These are phyloP conservation scores for Alternaria ethzedia DNA, from an alignment of 2,329 filamentous ascomycete species.

Conservation along the genomic window DNA sequence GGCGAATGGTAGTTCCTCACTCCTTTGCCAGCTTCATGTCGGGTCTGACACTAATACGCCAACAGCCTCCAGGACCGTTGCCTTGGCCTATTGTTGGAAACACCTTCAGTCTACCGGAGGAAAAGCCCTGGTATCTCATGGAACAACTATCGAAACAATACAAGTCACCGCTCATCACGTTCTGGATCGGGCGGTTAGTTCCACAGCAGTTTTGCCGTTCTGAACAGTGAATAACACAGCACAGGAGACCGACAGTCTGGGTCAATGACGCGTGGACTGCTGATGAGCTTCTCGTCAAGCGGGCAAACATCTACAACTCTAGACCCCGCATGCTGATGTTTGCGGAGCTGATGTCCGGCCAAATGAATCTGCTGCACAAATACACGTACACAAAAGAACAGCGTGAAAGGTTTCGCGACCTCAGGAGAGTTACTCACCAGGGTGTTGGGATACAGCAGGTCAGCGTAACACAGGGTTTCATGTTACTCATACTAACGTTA, in stretches of 20 bases:
- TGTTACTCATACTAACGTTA: neutral
- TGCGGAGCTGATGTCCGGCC: conserved; percentile 44
- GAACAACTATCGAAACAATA: conserved; percentile 59
- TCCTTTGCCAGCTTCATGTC: neutral
- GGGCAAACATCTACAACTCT: conserved; percentile 60
- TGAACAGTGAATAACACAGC: neutral
- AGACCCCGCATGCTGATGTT: conserved; percentile 57
- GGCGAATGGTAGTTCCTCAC: conserved; percentile 51
- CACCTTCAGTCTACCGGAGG: conserved; percentile 60
- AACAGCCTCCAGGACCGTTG: conserved; percentile 61
- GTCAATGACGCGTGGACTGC: conserved; percentile 56
- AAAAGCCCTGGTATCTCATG: conserved; percentile 65
- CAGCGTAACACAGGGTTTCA: conserved; percentile 6
- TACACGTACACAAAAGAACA: conserved; percentile 36
- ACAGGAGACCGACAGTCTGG: conserved; percentile 45
- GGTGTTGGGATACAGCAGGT: conserved; percentile 58
- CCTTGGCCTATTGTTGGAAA: conserved; percentile 63
- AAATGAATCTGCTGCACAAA: conserved; percentile 45
- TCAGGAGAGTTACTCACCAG: conserved; percentile 42
- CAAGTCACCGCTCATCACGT: conserved; percentile 59
- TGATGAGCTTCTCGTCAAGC: conserved; percentile 61
- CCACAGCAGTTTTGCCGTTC: fast-evolving
- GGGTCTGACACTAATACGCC: neutral
- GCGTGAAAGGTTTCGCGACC: conserved; percentile 38
- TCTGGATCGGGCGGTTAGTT: conserved; percentile 55